Percentiles rank a stretch among this genome's conserved stretches.
Evolutionary conservation across 176 grass and related monocot genomes (phyloP).

Genomic region (Oryza glumipatula): DNA sequence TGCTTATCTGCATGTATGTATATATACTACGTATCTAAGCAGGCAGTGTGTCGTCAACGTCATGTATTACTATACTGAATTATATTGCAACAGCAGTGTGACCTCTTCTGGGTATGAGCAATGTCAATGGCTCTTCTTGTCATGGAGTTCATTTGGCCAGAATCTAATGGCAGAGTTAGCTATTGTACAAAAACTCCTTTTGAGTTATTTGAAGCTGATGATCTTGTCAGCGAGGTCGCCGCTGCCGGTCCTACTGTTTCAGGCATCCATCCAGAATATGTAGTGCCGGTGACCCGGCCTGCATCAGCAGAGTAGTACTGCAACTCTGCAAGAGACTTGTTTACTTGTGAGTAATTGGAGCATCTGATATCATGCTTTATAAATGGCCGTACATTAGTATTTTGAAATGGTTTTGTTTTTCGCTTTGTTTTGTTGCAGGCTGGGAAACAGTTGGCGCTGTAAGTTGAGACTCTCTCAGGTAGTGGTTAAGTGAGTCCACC

Average conservation of each 20-base stretch:
- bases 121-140: slow-evolving; percentile 25
- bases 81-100: not conserved
- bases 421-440: not conserved
- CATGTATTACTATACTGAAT: not conserved
- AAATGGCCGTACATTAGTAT: not conserved
- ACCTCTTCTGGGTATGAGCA: not conserved
- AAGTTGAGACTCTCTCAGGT: too few relatives aligned
- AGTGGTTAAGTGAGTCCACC: too few relatives aligned
- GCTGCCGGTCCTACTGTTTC: not conserved
- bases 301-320: not conserved
- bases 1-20: not conserved
- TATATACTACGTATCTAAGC: not conserved
- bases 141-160: slow-evolving; percentile 29
- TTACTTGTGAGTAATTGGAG: not conserved
- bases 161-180: not conserved
- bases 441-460: not conserved
- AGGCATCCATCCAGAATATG: not conserved
- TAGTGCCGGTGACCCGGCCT: not conserved
- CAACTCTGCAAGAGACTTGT: not conserved
- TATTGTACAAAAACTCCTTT: not conserved
- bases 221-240: slow-evolving; percentile 17
- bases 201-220: slow-evolving; percentile 19
- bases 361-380: not conserved
- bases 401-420: not conserved
- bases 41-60: slow-evolving; percentile 20